Percentiles rank a stretch among this genome's conserved stretches.
These are phyloP conservation scores for Xylaria sp. DNA, from an alignment of 2,329 filamentous ascomycete species.

Conservation along the genomic window DNA sequence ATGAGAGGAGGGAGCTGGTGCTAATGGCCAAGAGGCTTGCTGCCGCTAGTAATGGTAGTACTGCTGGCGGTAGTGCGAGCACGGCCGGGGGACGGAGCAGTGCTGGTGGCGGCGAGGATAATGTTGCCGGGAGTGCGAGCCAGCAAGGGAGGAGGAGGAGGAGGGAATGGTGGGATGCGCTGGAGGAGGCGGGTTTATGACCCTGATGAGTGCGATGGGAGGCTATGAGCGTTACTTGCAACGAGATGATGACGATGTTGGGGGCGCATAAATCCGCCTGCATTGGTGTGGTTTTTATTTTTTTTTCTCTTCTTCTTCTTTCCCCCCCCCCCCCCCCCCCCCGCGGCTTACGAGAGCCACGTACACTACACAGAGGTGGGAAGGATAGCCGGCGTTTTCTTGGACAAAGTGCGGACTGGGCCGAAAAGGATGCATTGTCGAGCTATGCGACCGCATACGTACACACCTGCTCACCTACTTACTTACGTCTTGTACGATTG, in stretches of 20 bases:
- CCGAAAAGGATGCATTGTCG: neutral
- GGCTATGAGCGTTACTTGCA: neutral
- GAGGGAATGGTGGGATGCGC: conserved; percentile 56
- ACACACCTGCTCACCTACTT: neutral
- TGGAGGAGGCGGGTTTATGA: conserved; percentile 40
- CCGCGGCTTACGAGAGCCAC: conserved; percentile 3
- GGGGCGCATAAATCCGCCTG: neutral
- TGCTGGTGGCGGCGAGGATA: conserved; percentile 50
- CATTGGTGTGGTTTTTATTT: neutral
- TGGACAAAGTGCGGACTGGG: neutral
- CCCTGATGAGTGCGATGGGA: neutral
- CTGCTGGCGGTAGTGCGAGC: neutral
- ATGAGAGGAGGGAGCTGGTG: conserved; percentile 61
- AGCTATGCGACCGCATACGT: neutral
- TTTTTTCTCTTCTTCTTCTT: conserved; percentile 3
- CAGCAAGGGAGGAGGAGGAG: conserved; percentile 38
- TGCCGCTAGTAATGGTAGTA: neutral
- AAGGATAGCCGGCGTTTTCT: conserved; percentile 7
- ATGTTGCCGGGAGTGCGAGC: conserved; percentile 29
- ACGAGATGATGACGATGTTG: neutral
- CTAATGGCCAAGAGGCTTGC: conserved; percentile 50
- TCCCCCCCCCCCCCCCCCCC: conserved; percentile 11
- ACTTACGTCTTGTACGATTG: neutral
- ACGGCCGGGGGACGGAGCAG: conserved; percentile 53
- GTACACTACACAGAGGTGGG: neutral